These are phyloP conservation scores for Gastrolobium villosum DNA, from an alignment of 306 rosid species.

Conservation along the genomic window DNA sequence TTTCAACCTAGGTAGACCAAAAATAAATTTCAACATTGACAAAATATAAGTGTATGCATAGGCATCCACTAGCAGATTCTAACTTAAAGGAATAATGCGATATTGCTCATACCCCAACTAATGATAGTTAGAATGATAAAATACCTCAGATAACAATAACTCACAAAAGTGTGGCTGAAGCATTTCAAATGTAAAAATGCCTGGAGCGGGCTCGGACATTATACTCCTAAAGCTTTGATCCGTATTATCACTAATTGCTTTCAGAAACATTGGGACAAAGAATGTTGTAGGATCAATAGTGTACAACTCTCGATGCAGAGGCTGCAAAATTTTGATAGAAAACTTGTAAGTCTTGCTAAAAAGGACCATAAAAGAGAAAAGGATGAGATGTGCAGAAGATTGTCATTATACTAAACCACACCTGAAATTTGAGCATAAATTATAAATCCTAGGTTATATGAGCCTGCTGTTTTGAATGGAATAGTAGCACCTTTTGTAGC, in stretches of 20 bases:
- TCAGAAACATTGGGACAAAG: constrained; percentile 86
- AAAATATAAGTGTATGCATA: not conserved
- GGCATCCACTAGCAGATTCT: constrained; percentile 29
- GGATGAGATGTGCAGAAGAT: constrained; percentile 11
- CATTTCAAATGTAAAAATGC: constrained; percentile 85
- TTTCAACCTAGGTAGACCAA: constrained; percentile 71
- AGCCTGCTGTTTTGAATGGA: constrained; percentile 28
- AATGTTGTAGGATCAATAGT: constrained; percentile 67
- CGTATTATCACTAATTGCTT: constrained; percentile 70
- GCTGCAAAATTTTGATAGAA: constrained; percentile 58
- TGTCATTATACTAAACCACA: constrained; percentile 16
- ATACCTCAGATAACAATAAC: constrained; percentile 83
- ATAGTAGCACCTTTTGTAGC: not conserved
- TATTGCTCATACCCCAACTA: not conserved
- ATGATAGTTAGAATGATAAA: constrained; percentile 30
- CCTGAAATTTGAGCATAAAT: constrained; percentile 15
- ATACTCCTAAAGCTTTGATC: constrained; percentile 76
- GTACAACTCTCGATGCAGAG: constrained; percentile 69
- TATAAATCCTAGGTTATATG: not conserved
- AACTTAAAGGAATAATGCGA: constrained; percentile 35
- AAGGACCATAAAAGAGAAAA: constrained; percentile 25
- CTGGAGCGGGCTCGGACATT: constrained; percentile 73
- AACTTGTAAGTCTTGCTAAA: constrained; percentile 30
- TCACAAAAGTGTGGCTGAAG: constrained; percentile 83
- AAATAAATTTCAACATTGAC: constrained; percentile 25